phyloP scores from a whole-genome alignment of 169 alveolate species.

The Cryptosporidium sp. region DNA sequence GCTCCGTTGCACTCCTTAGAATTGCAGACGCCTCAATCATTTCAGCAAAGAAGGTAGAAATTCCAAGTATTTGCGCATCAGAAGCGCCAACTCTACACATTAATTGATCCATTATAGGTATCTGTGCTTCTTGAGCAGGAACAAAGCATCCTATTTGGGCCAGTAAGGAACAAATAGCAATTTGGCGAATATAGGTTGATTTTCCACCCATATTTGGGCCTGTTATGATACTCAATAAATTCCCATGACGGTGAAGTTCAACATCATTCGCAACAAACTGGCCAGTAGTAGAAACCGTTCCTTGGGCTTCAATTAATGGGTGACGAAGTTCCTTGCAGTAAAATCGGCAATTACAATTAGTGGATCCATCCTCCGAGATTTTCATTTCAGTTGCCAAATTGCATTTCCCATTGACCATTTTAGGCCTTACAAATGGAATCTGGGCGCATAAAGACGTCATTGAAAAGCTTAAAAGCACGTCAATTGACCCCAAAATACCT shows the following conservation, averaged over 20 bases:
- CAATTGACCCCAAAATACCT: constrained; percentile 90
- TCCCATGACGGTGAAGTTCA: constrained; percentile 82
- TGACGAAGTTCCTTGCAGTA: constrained; percentile 85
- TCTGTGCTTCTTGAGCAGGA: constrained; percentile 91
- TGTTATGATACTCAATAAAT: constrained; percentile 92
- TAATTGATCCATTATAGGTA: constrained; percentile 93
- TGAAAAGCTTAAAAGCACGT: constrained; percentile 94
- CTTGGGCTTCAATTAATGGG: constrained; percentile 86
- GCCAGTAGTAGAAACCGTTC: constrained; percentile 77
- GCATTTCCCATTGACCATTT: constrained; percentile 78
- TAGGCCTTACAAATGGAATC: constrained; percentile 90
- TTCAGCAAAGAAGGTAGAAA: constrained; percentile 97
- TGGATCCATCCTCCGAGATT: constrained; percentile 73
- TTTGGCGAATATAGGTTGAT: constrained; percentile 94
- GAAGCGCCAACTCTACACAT: constrained; percentile 98
- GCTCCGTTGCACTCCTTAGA: constrained; percentile 91
- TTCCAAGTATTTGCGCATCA: constrained; percentile 94
- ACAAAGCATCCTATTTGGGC: constrained; percentile 96
- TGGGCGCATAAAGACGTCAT: constrained; percentile 88
- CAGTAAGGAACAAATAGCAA: constrained; percentile 87
- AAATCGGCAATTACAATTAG: constrained; percentile 44
- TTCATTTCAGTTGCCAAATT: not conserved
- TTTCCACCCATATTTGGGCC: constrained; percentile 99
- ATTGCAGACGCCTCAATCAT: constrained; percentile 96
- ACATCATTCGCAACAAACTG: constrained; percentile 90